phyloP scores from a whole-genome alignment of 257 asterid genomes.

The Solanum arcanum region DNA sequence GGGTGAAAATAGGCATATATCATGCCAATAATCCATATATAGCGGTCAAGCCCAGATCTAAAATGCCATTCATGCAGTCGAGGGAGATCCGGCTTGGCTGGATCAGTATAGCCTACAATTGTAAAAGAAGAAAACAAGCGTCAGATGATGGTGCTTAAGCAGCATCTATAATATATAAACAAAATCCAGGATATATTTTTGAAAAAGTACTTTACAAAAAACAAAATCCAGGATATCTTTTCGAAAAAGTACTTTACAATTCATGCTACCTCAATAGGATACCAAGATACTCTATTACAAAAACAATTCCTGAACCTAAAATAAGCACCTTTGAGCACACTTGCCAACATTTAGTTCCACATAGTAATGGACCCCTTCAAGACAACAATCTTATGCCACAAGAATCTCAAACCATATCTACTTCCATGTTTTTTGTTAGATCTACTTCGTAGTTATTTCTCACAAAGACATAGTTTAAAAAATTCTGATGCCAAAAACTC shows the following conservation, averaged over 20 bases:
- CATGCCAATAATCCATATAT: constrained; percentile 85
- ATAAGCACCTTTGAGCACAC: background rate
- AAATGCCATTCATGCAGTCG: constrained; percentile 94
- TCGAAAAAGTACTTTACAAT: background rate
- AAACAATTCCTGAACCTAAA: background rate
- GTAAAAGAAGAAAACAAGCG: constrained; percentile 1
- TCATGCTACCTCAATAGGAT: background rate
- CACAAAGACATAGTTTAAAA: background rate
- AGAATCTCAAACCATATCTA: background rate
- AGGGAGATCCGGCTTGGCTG: constrained; percentile 87
- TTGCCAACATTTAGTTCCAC: background rate
- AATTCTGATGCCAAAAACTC: background rate
- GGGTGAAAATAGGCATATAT: constrained; percentile 76
- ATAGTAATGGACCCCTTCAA: background rate
- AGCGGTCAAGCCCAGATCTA: constrained; percentile 88
- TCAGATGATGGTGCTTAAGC: constrained; percentile 5
- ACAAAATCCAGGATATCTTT: background rate
- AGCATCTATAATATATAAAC: background rate
- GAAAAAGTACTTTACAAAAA: background rate
- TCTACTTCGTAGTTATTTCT: background rate
- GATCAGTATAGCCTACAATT: constrained; percentile 72
- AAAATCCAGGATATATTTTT: background rate
- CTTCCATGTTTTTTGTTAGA: background rate
- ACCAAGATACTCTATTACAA: background rate
- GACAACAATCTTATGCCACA: background rate